Evolutionary conservation across 805 yeast species (phyloP).

Genomic region (Kazachstania viticola): DNA sequence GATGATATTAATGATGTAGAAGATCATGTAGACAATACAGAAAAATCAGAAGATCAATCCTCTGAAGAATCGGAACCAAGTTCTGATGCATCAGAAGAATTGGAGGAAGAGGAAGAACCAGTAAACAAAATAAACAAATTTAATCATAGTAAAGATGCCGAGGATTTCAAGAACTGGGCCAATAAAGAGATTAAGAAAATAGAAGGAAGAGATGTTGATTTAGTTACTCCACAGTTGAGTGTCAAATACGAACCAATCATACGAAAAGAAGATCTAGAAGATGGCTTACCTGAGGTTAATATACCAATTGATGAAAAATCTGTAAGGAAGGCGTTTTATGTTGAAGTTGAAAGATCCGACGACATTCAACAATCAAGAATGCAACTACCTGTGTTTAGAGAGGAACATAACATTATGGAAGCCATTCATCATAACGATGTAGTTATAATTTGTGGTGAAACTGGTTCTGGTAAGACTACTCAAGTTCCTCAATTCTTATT

Average conservation of each 20-base stretch:
- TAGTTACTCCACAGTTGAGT: conserved; percentile 39
- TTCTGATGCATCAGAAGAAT: conserved; percentile 6
- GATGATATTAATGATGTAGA: conserved; percentile 22
- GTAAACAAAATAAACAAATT: conserved; percentile 20
- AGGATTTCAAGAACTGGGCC: conserved; percentile 83
- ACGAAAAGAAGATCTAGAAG: conserved; percentile 62
- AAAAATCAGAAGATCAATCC: neutral
- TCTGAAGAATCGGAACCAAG: conserved; percentile 19
- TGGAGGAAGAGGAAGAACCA: conserved; percentile 11
- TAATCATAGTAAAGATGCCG: conserved; percentile 34
- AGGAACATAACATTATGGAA: conserved; percentile 91
- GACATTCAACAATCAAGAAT: conserved; percentile 58
- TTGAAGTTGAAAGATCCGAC: conserved; percentile 52
- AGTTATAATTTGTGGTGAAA: conserved; percentile 89
- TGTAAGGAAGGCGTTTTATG: conserved; percentile 51
- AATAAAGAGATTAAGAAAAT: conserved; percentile 52
- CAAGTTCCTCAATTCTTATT: conserved; percentile 94
- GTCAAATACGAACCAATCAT: conserved; percentile 43
- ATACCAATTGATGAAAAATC: conserved; percentile 44
- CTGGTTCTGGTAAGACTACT: conserved; percentile 97
- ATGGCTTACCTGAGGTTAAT: conserved; percentile 53
- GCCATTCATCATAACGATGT: conserved; percentile 88
- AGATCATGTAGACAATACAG: conserved; percentile 5
- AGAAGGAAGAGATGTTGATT: conserved; percentile 47
- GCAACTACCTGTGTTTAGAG: conserved; percentile 77